Base-by-base conservation (phyloP, 345 rosid species). In the Euclidium syriacum region DNA sequence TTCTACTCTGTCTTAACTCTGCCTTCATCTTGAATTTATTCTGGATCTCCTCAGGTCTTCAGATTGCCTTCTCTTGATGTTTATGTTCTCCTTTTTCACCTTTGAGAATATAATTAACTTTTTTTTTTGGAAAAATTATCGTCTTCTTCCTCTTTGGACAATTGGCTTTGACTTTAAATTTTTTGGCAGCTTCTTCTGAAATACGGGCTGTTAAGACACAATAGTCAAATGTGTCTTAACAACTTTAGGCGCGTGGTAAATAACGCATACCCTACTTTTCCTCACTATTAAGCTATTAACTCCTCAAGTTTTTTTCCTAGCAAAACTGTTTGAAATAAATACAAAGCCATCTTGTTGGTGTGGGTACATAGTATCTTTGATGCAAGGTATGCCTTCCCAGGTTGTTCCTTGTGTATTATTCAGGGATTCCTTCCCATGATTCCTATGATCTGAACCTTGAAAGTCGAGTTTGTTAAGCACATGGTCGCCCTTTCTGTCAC, bases 241-340 rank as follows among this genome's bases (percentile, higher is more conserved):
- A 0, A 90, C 82, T 18, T 90, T 87, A 0, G 90, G 90, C 16
- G 90, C 82, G 53, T 86, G 95, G 0, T 87, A 82, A 32, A 84
- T 79, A 7, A 87, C 71, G 48, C 95, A 87, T 12, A 89, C 95
- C 38, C 51, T 65, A 10, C 58, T 20, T 27, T 20, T 18, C 20
- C 43, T 39, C 3, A 39, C 6, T 14, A 16, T 34, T 16, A 57
- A 12, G 61, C 54, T 62, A 49, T 70, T 66, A 81, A 26, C 56
- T 84, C 67, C 9, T 78, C 74, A 8, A 81, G 75, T 5, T 65
- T 15, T 74, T 7, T 75, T 77, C 23, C 95, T 86, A 1, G 77
- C 85, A 23, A 87, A 42, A 19, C 76, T 84, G 19, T 50, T 78
- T 88, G 90, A 84, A 7, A 84, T 58, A 53, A 87, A 87, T 63